A percentile compares a stretch with the other conserved stretches of the same genome.
Evolutionary conservation across 345 rosid species (phyloP).

Genomic region (Arabidopsis thaliana): DNA sequence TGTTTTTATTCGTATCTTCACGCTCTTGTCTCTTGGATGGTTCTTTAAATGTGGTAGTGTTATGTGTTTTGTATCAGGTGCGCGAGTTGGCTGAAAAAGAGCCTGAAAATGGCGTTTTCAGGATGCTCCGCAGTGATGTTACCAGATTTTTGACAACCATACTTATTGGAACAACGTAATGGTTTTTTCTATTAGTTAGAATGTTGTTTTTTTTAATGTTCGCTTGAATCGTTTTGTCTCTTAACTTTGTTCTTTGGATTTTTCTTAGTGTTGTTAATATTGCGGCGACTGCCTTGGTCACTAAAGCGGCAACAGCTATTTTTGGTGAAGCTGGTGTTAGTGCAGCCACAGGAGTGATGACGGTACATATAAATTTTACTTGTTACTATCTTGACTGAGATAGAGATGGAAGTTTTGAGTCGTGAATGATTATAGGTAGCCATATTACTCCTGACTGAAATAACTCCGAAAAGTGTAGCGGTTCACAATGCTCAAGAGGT

Average conservation of each 20-base stretch:
- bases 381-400: constrained; percentile 71
- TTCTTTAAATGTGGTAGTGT: background rate
- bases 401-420: constrained; percentile 34
- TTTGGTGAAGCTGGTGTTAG: constrained; percentile 98
- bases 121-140: constrained; percentile 83
- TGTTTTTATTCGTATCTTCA: background rate
- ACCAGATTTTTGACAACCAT: constrained; percentile 90
- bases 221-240: constrained; percentile 36
- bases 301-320: constrained; percentile 86
- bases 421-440: constrained; percentile 65
- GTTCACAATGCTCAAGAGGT: constrained; percentile 95
- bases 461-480: constrained; percentile 97
- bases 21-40: background rate
- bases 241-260: constrained; percentile 28
- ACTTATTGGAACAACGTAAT: constrained; percentile 92
- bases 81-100: constrained; percentile 91
- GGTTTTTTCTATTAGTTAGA: background rate
- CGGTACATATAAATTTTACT: constrained; percentile 56
- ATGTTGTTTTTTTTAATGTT: constrained; percentile 15
- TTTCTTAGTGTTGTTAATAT: constrained; percentile 74
- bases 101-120: constrained; percentile 82
- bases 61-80: constrained; percentile 49
- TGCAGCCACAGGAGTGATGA: constrained; percentile 97
- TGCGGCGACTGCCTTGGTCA: constrained; percentile 92
- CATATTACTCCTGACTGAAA: constrained; percentile 88